Evolutionary conservation across 2,329 filamentous ascomycete species (phyloP), one percentile per base, ranked within the genome.

Genomic region (Phaeomoniella chlamydospora): DNA sequence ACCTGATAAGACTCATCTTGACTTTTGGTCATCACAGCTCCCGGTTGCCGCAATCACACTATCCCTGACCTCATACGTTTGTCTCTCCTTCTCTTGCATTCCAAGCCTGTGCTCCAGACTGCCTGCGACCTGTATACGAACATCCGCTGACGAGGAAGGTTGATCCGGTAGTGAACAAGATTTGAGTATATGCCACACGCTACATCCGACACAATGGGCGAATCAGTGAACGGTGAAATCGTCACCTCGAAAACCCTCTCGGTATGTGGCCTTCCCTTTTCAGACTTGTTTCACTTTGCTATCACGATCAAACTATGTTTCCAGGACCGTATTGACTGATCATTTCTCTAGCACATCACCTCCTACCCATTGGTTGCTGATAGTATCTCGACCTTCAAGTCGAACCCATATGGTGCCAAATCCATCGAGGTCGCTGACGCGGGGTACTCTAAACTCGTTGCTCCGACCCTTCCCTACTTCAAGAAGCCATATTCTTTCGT

Each of bases 311-410:
- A 81, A 61, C 80, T 76, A 57, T 92, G 92, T 83, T 66, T 94
- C 40, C 81, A 86, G 48, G 83, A 90, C 41, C 92, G 92, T 49
- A 3, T 29, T 18, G 31, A 39, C 31, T n/a, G 22, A 18, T 32
- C 26, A 9, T 15, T 15, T 22, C 29, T 33, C 18, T 39, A 93
- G 84, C 87, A 94, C 55, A 70, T 94, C 43, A 69, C 77, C 48
- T 79, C 78, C 45, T 94, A 93, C 61, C 88, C 88, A 29, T 61
- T 92, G 45, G 72, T 94, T 53, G 74, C 74, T 53, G 85, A 93
- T 58, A 66, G 77, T 51, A 74, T 94, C 59, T 65, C 73, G 41
- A 77, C 74, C 53, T 79, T 92, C 71, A 83, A 86, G 61, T 66
- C 72, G 53, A 84, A 88, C 62, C 78, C 83, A 35, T 79, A 83